These are phyloP conservation scores for Huiozyma naganishii DNA, from an alignment of 805 yeast genomes.

Conservation along the genomic window DNA sequence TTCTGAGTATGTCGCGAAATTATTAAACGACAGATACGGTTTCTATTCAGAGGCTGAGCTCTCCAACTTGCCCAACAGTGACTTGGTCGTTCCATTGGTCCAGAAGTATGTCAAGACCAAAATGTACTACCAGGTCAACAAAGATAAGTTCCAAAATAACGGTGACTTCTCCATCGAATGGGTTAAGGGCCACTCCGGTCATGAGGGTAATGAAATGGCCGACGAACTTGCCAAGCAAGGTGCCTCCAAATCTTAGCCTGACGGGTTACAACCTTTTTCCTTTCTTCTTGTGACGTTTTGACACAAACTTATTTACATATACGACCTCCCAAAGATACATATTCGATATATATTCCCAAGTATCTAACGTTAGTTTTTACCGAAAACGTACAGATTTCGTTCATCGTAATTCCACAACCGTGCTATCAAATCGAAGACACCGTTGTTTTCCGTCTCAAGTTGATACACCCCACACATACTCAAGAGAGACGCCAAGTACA, in stretches of 20 bases:
- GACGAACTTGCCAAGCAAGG: slow-evolving; percentile 66
- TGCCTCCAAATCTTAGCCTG: slow-evolving; percentile 27
- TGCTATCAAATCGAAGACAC: slow-evolving; percentile 40
- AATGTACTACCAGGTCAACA: slow-evolving; percentile 23
- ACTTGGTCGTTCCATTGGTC: slow-evolving; percentile 29
- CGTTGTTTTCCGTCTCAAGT: slow-evolving; percentile 57
- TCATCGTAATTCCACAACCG: slow-evolving; percentile 30
- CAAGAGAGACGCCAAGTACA: slow-evolving; percentile 53
- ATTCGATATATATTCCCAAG: too few species aligned
- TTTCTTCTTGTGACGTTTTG: background rate
- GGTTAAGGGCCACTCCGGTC: slow-evolving; percentile 66
- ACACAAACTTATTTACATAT: too few species aligned
- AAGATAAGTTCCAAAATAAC: slow-evolving; percentile 21
- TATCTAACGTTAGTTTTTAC: slow-evolving; percentile 4
- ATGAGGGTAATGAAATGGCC: slow-evolving; percentile 65
- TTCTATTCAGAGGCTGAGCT: slow-evolving; percentile 40
- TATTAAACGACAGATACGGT: slow-evolving; percentile 45
- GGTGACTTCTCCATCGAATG: slow-evolving; percentile 39
- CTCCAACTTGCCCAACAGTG: slow-evolving; percentile 19
- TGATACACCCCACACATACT: slow-evolving; percentile 63
- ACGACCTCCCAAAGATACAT: too few species aligned
- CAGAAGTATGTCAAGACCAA: slow-evolving; percentile 34
- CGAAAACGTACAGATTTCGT: slow-evolving; percentile 18
- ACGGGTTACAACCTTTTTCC: background rate
- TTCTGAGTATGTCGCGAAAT: slow-evolving; percentile 53